phyloP scores from a whole-genome alignment of 2,329 filamentous ascomycete genomes.

The Blumeriella jaapii region DNA sequence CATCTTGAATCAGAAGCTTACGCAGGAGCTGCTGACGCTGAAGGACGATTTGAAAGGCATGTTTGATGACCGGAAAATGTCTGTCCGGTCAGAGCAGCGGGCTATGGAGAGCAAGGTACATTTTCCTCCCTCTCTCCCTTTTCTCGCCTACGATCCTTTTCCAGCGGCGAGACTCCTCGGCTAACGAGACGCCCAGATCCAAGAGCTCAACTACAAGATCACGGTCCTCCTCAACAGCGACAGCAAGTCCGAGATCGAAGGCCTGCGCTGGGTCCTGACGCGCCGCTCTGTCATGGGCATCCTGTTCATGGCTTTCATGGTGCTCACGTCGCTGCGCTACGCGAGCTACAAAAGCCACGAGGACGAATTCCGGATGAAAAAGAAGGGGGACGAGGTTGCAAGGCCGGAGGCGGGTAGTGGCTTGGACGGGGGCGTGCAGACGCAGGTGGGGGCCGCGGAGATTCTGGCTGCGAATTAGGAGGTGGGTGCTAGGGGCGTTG shows the following conservation, averaged over 20 bases:
- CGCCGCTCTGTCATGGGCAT: constrained; percentile 52
- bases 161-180: no score
- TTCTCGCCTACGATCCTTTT: no score
- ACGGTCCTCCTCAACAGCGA: constrained; percentile 83
- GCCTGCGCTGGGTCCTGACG: constrained; percentile 74
- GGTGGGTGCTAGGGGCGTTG: constrained; percentile 1
- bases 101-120: constrained; percentile 64
- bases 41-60: constrained; percentile 90
- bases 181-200: no score
- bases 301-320: constrained; percentile 52
- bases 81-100: constrained; percentile 78
- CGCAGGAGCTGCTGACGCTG: constrained; percentile 68
- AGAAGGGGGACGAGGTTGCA: constrained; percentile 22
- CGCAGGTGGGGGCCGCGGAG: constrained; percentile 43
- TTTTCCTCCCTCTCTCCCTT: no score
- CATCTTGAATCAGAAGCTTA: constrained; percentile 72
- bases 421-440: constrained; percentile 30
- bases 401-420: constrained; percentile 31
- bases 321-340: constrained; percentile 47
- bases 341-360: constrained; percentile 38
- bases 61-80: constrained; percentile 94
- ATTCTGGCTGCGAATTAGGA: constrained; percentile 44
- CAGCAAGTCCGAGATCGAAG: constrained; percentile 83
- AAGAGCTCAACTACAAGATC: constrained; percentile 95
- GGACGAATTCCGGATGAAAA: constrained; percentile 22